Conservation (phyloP, 352 stramenopile species). For the Phytophthora cajani region DNA sequence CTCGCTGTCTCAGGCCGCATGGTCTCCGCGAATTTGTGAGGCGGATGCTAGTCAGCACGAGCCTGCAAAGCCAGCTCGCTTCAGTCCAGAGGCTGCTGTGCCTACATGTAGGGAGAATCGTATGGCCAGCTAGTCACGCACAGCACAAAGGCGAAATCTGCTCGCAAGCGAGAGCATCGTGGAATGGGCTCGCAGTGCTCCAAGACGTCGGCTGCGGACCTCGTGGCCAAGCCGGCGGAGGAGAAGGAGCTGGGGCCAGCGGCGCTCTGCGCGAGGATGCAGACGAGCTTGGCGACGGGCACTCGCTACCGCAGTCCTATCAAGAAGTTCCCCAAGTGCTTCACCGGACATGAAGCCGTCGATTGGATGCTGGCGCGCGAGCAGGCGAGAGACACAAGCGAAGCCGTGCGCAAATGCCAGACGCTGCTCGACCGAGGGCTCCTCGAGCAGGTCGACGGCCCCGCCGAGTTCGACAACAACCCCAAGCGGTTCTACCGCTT, state of each 20-base stretch:
- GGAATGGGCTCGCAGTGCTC: constrained; percentile 35
- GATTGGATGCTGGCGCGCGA: constrained; percentile 81
- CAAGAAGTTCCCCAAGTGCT: constrained; percentile 78
- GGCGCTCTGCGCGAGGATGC: constrained; percentile 63
- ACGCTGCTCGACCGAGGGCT: constrained; percentile 54
- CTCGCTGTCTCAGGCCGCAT: constrained; percentile 15
- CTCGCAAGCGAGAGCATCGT: constrained; percentile 3
- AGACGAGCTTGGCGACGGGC: constrained; percentile 61
- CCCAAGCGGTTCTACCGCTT: constrained; percentile 77
- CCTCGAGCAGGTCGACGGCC: constrained; percentile 72
- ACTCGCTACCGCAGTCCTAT: constrained; percentile 61
- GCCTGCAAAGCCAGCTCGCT: constrained; percentile 16
- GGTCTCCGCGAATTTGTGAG: constrained; percentile 15
- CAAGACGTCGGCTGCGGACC: constrained; percentile 31
- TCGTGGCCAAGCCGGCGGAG: constrained; percentile 24
- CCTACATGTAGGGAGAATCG: constrained; percentile 11
- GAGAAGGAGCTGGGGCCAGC: constrained; percentile 67
- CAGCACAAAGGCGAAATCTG: not conserved
- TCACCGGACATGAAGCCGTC: constrained; percentile 72
- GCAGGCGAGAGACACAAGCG: constrained; percentile 63
- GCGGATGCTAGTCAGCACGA: constrained; percentile 4
- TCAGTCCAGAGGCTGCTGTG: constrained; percentile 25
- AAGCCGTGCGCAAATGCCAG: constrained; percentile 75
- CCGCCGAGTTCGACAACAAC: constrained; percentile 71
- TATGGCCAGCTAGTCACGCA: constrained; percentile 5